phyloP scores from a whole-genome alignment of 208 protist species.

The Polymyxa betae region DNA sequence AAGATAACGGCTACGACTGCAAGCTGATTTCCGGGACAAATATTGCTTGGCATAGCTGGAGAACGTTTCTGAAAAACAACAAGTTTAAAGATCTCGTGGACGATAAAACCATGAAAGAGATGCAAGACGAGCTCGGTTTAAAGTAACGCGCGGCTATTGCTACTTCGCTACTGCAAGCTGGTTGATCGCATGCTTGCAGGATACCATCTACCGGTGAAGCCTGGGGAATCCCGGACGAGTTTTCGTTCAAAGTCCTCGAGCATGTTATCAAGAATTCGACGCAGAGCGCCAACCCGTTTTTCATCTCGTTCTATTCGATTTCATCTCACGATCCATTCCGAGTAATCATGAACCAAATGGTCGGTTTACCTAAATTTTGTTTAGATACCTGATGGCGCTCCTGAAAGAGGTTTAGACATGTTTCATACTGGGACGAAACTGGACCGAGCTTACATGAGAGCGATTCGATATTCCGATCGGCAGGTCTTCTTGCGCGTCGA shows the following conservation, averaged over 20 bases:
- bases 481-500: not conserved
- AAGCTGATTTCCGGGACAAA: not conserved
- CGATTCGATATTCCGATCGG: not conserved
- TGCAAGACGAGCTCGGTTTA: too few relatives aligned
- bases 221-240: not conserved
- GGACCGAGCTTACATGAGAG: not conserved
- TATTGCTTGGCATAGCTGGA: not conserved
- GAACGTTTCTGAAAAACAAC: not conserved
- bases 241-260: not conserved
- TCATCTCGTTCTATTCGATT: not conserved
- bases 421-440: not conserved
- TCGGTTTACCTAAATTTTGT: not conserved
- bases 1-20: not conserved
- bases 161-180: too few relatives aligned
- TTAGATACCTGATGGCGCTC: not conserved
- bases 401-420: not conserved
- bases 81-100: not conserved
- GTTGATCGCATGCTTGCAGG: not conserved
- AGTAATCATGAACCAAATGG: not conserved
- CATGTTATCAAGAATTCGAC: not conserved
- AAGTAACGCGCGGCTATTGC: too few relatives aligned
- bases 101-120: too few relatives aligned
- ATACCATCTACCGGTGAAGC: not conserved
- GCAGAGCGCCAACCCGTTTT: not conserved
- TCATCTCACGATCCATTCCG: not conserved